Conservation (phyloP, 345 rosid species). For the Eucalyptus sp. region DNA sequence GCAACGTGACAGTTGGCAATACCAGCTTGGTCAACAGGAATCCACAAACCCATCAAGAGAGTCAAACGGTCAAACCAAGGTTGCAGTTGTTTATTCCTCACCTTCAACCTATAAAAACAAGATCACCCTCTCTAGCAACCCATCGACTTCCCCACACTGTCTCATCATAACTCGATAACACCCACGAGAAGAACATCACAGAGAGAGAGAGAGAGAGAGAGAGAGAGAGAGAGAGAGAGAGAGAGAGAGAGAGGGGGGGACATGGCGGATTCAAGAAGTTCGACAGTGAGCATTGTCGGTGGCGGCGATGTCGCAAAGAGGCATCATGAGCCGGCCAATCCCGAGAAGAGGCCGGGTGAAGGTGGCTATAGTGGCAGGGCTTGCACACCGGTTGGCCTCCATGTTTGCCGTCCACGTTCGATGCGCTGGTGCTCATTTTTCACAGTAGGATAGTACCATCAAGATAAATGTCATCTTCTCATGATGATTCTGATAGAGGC, state of each 20-base stretch:
- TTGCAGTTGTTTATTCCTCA: not conserved
- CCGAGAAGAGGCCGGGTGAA: conserved; percentile 60
- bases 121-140: not conserved
- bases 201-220: not conserved
- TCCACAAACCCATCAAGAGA: not conserved
- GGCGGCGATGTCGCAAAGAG: conserved; percentile 7
- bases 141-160: not conserved
- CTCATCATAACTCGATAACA: not conserved
- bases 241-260: not conserved
- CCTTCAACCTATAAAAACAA: not conserved
- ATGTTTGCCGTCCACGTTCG: conserved; percentile 7
- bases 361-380: conserved; percentile 43
- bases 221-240: not conserved
- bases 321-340: conserved; percentile 26
- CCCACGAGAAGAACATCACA: too few species aligned
- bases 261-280: not conserved
- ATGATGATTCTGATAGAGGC: not conserved
- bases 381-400: conserved; percentile 49
- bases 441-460: not conserved
- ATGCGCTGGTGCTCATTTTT: not conserved
- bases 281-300: not conserved
- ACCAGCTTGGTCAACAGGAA: not conserved
- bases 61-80: not conserved
- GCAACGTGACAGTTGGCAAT: not conserved
- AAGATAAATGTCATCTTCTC: not conserved